Evolutionary conservation across 805 yeast genomes (phyloP).

Genomic region (Kodamaea restingae): DNA sequence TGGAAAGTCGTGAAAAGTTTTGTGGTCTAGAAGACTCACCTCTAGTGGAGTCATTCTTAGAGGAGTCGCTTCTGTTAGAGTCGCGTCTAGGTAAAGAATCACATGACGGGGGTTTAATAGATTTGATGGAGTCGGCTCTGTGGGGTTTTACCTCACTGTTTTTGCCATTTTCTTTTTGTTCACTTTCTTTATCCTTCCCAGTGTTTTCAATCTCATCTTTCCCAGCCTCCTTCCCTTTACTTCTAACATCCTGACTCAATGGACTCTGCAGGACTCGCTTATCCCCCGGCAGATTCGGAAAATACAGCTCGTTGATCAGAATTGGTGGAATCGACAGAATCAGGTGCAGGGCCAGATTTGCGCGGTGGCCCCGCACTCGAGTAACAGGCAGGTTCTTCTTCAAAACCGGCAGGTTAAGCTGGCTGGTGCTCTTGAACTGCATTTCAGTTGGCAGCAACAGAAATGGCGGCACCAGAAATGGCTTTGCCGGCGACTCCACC

Average conservation of each 20-base stretch:
- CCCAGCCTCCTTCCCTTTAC: background rate
- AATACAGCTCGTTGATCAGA: conserved; percentile 1
- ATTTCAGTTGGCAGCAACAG: conserved; percentile 41
- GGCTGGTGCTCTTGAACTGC: background rate
- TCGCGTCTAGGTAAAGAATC: too few species aligned
- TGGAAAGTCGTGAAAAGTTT: too few species aligned
- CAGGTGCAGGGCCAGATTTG: conserved; percentile 1
- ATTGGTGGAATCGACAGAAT: conserved; percentile 2
- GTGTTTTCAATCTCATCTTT: background rate
- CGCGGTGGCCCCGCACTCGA: background rate
- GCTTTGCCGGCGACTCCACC: conserved; percentile 10
- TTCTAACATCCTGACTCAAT: background rate
- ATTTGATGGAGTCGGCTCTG: background rate
- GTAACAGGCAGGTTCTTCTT: conserved; percentile 1
- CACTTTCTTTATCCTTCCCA: background rate
- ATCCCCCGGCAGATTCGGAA: conserved; percentile 1
- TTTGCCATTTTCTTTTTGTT: background rate
- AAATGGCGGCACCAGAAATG: conserved; percentile 35
- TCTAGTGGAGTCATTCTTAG: background rate
- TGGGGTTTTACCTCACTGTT: background rate
- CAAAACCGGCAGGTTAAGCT: conserved; percentile 1
- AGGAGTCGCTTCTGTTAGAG: background rate
- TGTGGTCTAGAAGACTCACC: background rate
- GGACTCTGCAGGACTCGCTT: background rate
- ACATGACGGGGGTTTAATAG: too few species aligned